These are phyloP conservation scores for Geotrichum reessii DNA, from an alignment of 1,139 yeast genomes.

Conservation along the genomic window DNA sequence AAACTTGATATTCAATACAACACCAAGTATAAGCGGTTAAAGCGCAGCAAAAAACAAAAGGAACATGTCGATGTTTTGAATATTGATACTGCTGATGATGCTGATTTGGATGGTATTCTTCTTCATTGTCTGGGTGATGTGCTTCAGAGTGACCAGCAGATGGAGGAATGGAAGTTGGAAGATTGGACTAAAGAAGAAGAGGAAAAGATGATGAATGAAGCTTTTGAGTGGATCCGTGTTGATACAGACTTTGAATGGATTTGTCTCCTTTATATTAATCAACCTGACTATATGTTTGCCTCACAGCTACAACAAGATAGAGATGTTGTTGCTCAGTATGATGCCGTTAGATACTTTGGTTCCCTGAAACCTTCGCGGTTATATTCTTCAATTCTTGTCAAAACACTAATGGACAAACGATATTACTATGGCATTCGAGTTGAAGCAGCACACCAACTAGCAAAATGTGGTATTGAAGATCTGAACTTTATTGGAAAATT, in stretches of 20 bases:
- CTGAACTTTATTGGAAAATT: slow-evolving; percentile 64
- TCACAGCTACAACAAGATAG: slow-evolving; percentile 92
- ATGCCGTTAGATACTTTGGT: slow-evolving; percentile 71
- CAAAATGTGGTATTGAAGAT: slow-evolving; percentile 57
- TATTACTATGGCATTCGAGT: slow-evolving; percentile 86
- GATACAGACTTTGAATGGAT: slow-evolving; percentile 99
- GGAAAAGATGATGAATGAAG: slow-evolving; percentile 65
- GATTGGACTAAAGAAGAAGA: slow-evolving; percentile 74
- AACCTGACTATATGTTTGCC: slow-evolving; percentile 92
- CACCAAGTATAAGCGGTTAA: slow-evolving; percentile 73
- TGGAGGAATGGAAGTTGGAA: slow-evolving; percentile 63
- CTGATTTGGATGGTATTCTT: slow-evolving; percentile 39
- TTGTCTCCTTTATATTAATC: slow-evolving; percentile 70
- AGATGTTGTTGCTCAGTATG: slow-evolving; percentile 92
- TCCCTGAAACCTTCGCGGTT: slow-evolving; percentile 53
- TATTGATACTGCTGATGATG: slow-evolving; percentile 26
- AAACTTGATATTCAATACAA: slow-evolving; percentile 92
- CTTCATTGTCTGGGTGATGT: slow-evolving; percentile 75
- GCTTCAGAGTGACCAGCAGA: slow-evolving; percentile 53
- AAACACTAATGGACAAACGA: slow-evolving; percentile 78
- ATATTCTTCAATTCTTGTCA: slow-evolving; percentile 70
- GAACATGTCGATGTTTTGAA: slow-evolving; percentile 30
- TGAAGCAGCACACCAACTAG: slow-evolving; percentile 80
- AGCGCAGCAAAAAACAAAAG: slow-evolving; percentile 53
- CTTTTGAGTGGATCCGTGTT: slow-evolving; percentile 94